Evolutionary conservation across 2,329 filamentous ascomycete genomes (phyloP).

Genomic region (Elsinoe perseae): DNA sequence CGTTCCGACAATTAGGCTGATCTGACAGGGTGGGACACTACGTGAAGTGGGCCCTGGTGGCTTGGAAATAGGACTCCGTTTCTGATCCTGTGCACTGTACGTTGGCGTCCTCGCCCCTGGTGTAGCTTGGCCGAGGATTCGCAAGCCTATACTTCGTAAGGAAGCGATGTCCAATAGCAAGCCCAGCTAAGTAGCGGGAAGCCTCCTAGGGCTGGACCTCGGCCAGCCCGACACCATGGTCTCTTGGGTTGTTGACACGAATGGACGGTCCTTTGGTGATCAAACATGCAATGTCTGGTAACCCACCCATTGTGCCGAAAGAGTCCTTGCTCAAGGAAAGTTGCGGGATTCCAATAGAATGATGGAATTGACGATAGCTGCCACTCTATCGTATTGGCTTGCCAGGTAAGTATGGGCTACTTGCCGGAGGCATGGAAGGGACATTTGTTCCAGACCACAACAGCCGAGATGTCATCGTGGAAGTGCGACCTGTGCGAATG

Average conservation of each 20-base stretch:
- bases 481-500: not conserved
- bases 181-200: not conserved
- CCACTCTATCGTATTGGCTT: not conserved
- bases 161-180: not conserved
- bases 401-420: not conserved
- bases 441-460: not conserved
- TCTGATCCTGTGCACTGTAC: not conserved
- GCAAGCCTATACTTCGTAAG: not conserved
- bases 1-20: not conserved
- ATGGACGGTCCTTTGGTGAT: not conserved
- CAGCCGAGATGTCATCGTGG: not conserved
- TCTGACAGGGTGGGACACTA: not conserved
- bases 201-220: not conserved
- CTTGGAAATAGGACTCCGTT: not conserved
- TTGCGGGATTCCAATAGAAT: not conserved
- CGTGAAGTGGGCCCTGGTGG: not conserved
- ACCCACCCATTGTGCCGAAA: too few species aligned
- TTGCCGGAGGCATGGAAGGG: not conserved
- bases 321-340: too few species aligned
- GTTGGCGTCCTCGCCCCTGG: not conserved
- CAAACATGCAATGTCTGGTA: not conserved
- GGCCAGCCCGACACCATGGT: not conserved
- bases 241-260: not conserved
- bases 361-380: not conserved
- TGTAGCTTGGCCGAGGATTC: not conserved